These are phyloP conservation scores for Blastobotrys arbuscula DNA, from an alignment of 1,139 yeast species.

Conservation along the genomic window DNA sequence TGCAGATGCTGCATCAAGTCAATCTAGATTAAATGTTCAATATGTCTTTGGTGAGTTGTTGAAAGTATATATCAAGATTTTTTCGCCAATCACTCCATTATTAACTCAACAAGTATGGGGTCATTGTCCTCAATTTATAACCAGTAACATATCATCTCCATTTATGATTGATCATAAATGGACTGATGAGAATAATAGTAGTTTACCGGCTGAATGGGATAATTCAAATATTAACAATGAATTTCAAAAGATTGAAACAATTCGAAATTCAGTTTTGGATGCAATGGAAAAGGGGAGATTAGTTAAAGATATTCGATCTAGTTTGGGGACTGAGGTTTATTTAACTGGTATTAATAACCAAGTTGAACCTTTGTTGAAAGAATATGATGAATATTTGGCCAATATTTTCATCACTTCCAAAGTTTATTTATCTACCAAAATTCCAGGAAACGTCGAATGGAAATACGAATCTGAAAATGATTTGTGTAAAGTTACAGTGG, in stretches of 20 bases:
- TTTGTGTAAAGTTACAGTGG: conserved; percentile 38
- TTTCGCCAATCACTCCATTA: conserved; percentile 80
- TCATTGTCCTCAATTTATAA: conserved; percentile 39
- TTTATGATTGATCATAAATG: conserved; percentile 43
- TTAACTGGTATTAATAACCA: conserved; percentile 30
- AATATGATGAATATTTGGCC: conserved; percentile 28
- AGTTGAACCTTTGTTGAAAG: conserved; percentile 20
- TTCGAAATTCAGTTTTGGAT: conserved; percentile 48
- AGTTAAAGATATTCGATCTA: conserved; percentile 51
- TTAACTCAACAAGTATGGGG: conserved; percentile 88
- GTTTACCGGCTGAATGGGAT: conserved; percentile 33
- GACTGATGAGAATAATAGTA: no score
- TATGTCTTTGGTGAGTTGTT: conserved; percentile 63
- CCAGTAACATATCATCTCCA: conserved; percentile 39
- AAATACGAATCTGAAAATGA: conserved; percentile 29
- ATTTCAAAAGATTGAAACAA: conserved; percentile 38
- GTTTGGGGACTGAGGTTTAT: conserved; percentile 54
- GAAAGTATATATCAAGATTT: conserved; percentile 53
- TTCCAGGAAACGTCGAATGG: conserved; percentile 29
- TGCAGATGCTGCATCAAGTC: conserved; percentile 50
- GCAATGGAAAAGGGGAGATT: conserved; percentile 45
- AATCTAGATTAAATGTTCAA: conserved; percentile 60
- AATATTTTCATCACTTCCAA: conserved; percentile 68
- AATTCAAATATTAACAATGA: conserved; percentile 30
- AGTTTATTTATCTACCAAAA: conserved; percentile 37